Conservation (phyloP, 169 alveolate species). For the Plasmodium relictum region DNA sequence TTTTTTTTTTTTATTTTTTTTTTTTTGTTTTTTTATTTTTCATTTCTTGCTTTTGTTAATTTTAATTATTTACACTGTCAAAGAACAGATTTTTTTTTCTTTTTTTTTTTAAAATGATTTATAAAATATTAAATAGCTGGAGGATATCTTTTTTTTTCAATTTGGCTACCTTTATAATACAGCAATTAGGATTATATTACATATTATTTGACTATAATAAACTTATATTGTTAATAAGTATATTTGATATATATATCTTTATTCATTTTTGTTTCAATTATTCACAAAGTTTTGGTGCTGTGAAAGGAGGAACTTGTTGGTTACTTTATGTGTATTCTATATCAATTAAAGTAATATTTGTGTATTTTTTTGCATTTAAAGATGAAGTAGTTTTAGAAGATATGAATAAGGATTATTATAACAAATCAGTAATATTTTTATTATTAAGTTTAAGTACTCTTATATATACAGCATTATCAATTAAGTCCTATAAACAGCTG, state of each 20-base stretch:
- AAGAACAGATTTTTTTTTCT: too few species aligned
- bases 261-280: constrained; percentile 79
- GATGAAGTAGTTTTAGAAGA: constrained; percentile 67
- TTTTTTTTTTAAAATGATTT: constrained; percentile 42
- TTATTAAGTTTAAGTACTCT: constrained; percentile 78
- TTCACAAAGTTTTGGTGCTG: constrained; percentile 81
- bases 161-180: constrained; percentile 76
- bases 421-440: constrained; percentile 76
- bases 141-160: constrained; percentile 81
- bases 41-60: not conserved
- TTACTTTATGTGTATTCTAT: constrained; percentile 81
- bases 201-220: constrained; percentile 79
- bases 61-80: not conserved
- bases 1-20: not conserved
- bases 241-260: constrained; percentile 81
- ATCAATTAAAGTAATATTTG: constrained; percentile 80
- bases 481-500: constrained; percentile 76
- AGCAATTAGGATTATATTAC: constrained; percentile 82
- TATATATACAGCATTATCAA: constrained; percentile 79
- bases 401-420: constrained; percentile 76
- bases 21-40: constrained; percentile 4
- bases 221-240: constrained; percentile 72
- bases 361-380: constrained; percentile 83
- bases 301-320: constrained; percentile 87
- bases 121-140: constrained; percentile 81